Conservation (phyloP, 1,139 yeast genomes). For the Zhuliangozyma parablackwelliae region DNA sequence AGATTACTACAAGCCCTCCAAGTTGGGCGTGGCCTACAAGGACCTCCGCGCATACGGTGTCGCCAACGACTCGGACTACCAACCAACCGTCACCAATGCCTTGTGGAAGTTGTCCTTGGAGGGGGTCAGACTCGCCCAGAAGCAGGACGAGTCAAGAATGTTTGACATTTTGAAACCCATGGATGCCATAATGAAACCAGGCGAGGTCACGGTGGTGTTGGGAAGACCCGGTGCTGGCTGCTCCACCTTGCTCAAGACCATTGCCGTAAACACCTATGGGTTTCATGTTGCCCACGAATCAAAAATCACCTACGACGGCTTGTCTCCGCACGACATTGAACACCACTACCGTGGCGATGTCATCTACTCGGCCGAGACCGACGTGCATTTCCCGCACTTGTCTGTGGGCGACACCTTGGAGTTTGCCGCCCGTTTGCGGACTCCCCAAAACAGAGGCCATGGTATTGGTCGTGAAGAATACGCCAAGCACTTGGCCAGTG, state of each 20-base stretch:
- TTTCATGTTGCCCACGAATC: constrained; percentile 50
- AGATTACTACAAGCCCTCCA: constrained; percentile 59
- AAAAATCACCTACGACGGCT: constrained; percentile 30
- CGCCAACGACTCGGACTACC: constrained; percentile 78
- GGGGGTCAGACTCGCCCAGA: constrained; percentile 30
- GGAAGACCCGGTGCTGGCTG: constrained; percentile 38
- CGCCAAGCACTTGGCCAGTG: constrained; percentile 40
- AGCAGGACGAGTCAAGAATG: constrained; percentile 4
- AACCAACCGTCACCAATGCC: constrained; percentile 61
- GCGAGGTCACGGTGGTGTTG: constrained; percentile 32
- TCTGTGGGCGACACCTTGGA: constrained; percentile 49
- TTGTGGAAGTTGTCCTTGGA: constrained; percentile 20
- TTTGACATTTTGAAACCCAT: constrained; percentile 28
- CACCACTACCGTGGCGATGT: constrained; percentile 48
- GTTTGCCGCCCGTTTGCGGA: constrained; percentile 39
- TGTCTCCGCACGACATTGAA: constrained; percentile 37
- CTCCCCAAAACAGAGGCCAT: constrained; percentile 36
- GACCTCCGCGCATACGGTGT: constrained; percentile 69
- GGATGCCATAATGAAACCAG: constrained; percentile 31
- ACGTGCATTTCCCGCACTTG: constrained; percentile 51
- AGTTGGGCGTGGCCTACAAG: constrained; percentile 66
- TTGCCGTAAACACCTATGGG: constrained; percentile 33
- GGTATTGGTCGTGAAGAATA: constrained; percentile 34
- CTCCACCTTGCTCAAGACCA: constrained; percentile 29
- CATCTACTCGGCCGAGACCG: constrained; percentile 50